Base-by-base conservation (phyloP, 164 flowering plant species). In the Umbilicus rupestris region DNA sequence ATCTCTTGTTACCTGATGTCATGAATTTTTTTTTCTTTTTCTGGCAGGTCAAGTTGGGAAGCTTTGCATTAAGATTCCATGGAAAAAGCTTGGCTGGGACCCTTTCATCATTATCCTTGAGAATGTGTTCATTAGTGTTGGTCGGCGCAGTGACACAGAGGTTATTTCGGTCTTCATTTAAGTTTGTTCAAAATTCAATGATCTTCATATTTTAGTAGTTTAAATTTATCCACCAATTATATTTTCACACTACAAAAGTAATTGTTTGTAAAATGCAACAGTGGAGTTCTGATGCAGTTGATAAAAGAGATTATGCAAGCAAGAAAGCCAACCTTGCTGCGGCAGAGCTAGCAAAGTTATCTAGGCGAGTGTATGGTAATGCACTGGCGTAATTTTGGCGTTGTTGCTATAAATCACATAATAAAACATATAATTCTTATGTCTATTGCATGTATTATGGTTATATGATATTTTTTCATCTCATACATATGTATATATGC, bases 251-350 rank as follows among this genome's bases (percentile, higher is more conserved):
- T n/a, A n/a, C n/a, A n/a, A n/a, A n/a, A n/a, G n/a, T n/a, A n/a
- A n/a, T n/a, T n/a, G n/a, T n/a, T n/a, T 41, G 6, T 41, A 41
- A 9, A 41, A 41, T 41, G 44, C 12, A 6, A 41, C 44, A 93
- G 98, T 93, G 97, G 97, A 76, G 77, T 69, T 58, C 29, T 71
- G 89, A 87, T 68, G 82, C 80, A 22, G 85, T 89, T 71, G 89
- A 83, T 69, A 83, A 68, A 76, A 83, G 98, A 82, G 97, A 90
- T 66, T 75, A 79, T 74, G 87, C 97, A 65, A 86, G 83, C 29
- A 93, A 93, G 73, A 89, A 85, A 79, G 97, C 98, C 29, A 89
- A 85, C 70, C 96, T 93, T 79, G 94, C 94, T 69, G 85, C 96
- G 31, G 98, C 98, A 42, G 98, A 93, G 82, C 80, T 93, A 30